These are phyloP conservation scores for Abrus precatorius DNA, from an alignment of 306 rosid species.

Conservation along the genomic window DNA sequence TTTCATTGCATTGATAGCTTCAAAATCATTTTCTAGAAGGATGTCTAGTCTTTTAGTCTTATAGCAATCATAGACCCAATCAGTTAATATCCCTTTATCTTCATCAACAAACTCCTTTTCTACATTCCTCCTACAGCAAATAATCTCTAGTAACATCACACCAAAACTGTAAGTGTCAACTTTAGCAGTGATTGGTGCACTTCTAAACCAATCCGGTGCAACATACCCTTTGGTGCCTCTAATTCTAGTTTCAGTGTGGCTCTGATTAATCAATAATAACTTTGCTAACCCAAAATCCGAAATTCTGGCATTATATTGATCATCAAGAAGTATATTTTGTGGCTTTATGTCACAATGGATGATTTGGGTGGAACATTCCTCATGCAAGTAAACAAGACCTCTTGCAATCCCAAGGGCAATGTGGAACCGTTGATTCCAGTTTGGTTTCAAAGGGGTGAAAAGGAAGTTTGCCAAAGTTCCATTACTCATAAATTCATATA, in stretches of 20 bases:
- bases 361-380: slow-evolving; percentile 43
- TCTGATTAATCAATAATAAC: slow-evolving; percentile 35
- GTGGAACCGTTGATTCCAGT: slow-evolving; percentile 15
- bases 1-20: background rate
- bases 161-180: slow-evolving; percentile 46
- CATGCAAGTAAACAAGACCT: slow-evolving; percentile 49
- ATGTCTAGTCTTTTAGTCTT: background rate
- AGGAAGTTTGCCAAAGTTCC: slow-evolving; percentile 43
- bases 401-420: slow-evolving; percentile 38
- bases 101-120: slow-evolving; percentile 1
- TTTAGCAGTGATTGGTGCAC: slow-evolving; percentile 34
- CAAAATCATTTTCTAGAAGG: slow-evolving; percentile 34
- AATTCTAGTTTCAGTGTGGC: slow-evolving; percentile 29
- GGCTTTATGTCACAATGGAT: slow-evolving; percentile 48
- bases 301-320: slow-evolving; percentile 36
- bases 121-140: slow-evolving; percentile 42
- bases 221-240: slow-evolving; percentile 50
- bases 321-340: slow-evolving; percentile 40
- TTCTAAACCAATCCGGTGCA: slow-evolving; percentile 49
- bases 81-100: slow-evolving; percentile 29
- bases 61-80: slow-evolving; percentile 50
- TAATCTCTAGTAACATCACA: slow-evolving; percentile 23
- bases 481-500: slow-evolving; percentile 45
- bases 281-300: slow-evolving; percentile 50
- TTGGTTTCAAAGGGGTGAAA: slow-evolving; percentile 30